Percentiles rank a stretch among this genome's conserved stretches.
These are phyloP conservation scores for Porogramme epimiltina DNA, from an alignment of 1,284 basidiomycete genomes.

Conservation along the genomic window DNA sequence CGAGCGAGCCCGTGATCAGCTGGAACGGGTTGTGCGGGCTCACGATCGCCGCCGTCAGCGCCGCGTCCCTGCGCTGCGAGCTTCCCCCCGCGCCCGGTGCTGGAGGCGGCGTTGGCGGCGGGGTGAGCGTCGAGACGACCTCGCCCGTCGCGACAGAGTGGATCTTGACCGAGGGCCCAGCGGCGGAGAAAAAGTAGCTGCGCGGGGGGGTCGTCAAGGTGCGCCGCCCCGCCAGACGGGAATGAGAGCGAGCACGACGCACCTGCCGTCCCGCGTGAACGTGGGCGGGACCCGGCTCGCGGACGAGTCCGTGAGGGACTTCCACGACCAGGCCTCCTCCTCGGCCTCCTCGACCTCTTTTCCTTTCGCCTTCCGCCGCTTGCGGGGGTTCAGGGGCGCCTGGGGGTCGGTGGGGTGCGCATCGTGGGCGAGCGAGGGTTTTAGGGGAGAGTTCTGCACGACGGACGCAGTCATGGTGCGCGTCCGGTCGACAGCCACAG, in stretches of 20 bases:
- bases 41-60: constrained; percentile 77
- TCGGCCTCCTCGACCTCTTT: constrained; percentile 28
- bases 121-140: constrained; percentile 78
- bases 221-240: constrained; percentile 13
- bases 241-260: constrained; percentile 32
- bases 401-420: constrained; percentile 16
- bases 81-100: constrained; percentile 40
- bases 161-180: constrained; percentile 79
- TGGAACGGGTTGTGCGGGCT: constrained; percentile 90
- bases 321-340: constrained; percentile 65
- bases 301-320: constrained; percentile 69
- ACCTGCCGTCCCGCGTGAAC: constrained; percentile 88
- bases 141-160: constrained; percentile 76
- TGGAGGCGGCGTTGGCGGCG: constrained; percentile 42
- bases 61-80: constrained; percentile 31
- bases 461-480: constrained; percentile 33
- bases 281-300: constrained; percentile 69
- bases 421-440: constrained; percentile 16
- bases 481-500: constrained; percentile 32
- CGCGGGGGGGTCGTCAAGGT: constrained; percentile 6
- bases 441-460: constrained; percentile 24
- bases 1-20: constrained; percentile 83
- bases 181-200: constrained; percentile 88
- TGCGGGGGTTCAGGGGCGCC: constrained; percentile 19
- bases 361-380: constrained; percentile 24